These are phyloP conservation scores for Daldinia bambusicola DNA, from an alignment of 495 filamentous ascomycete species.

Conservation along the genomic window DNA sequence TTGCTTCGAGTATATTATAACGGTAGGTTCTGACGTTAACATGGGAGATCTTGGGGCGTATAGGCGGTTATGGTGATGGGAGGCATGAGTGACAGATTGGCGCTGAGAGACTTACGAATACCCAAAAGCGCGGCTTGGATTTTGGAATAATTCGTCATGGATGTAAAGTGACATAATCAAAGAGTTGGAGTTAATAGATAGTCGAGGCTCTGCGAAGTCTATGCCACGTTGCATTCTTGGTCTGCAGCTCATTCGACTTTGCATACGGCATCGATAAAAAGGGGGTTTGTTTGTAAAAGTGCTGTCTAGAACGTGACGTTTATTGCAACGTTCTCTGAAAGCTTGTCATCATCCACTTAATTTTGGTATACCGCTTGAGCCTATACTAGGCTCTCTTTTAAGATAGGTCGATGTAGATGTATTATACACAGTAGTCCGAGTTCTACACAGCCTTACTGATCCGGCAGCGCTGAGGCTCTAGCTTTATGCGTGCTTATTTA, in stretches of 20 bases:
- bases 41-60: neutral
- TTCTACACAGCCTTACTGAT: neutral
- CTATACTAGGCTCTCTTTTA: neutral
- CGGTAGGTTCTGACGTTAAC: neutral
- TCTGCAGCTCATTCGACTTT: conserved; percentile 4
- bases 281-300: neutral
- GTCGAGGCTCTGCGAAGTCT: conserved; percentile 17
- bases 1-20: neutral
- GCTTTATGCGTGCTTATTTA: neutral
- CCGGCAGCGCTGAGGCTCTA: neutral
- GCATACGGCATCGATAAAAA: conserved; percentile 10
- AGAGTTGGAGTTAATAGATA: neutral
- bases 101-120: conserved; percentile 22
- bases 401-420: neutral
- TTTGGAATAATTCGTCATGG: conserved; percentile 11
- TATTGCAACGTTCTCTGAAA: conserved; percentile 6
- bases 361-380: neutral
- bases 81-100: conserved; percentile 3
- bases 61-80: conserved; percentile 1
- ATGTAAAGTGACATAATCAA: conserved; percentile 20
- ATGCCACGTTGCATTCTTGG: conserved; percentile 9
- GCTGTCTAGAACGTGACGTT: conserved; percentile 9
- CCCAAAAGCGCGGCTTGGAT: conserved; percentile 13
- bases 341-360: neutral
- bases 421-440: neutral